Conservation (phyloP, 2,329 filamentous ascomycete genomes). For the Dactylella cylindrospora region DNA sequence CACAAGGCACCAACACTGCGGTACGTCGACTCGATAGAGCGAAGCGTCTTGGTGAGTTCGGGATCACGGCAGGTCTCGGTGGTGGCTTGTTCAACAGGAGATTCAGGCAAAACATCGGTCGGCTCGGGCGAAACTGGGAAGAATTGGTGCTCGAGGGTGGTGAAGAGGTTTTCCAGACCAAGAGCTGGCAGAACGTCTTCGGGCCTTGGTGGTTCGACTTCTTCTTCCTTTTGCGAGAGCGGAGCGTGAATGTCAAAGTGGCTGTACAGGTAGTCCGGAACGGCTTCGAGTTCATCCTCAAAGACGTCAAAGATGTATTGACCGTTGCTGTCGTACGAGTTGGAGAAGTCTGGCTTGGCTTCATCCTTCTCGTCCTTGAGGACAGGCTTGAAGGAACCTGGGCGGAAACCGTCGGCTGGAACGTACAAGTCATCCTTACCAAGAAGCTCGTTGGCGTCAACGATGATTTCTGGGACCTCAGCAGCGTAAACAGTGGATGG, state of each 20-base stretch:
- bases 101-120: slow-evolving; percentile 13
- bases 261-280: slow-evolving; percentile 38
- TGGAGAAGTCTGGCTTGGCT: slow-evolving; percentile 27
- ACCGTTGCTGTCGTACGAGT: slow-evolving; percentile 41
- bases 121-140: slow-evolving; percentile 27
- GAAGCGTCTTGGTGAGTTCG: slow-evolving; percentile 37
- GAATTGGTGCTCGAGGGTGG: slow-evolving; percentile 35
- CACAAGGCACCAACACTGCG: slow-evolving; percentile 31
- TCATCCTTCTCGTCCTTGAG: slow-evolving; percentile 38
- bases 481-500: slow-evolving; percentile 33
- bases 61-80: slow-evolving; percentile 28
- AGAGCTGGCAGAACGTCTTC: slow-evolving; percentile 34
- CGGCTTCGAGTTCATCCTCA: slow-evolving; percentile 38
- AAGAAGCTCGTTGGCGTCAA: slow-evolving; percentile 28
- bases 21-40: slow-evolving; percentile 40
- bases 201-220: slow-evolving; percentile 21
- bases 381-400: slow-evolving; percentile 31
- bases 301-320: slow-evolving; percentile 43
- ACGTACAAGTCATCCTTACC: slow-evolving; percentile 36
- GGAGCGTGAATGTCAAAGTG: slow-evolving; percentile 42
- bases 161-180: slow-evolving; percentile 38
- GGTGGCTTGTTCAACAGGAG: slow-evolving; percentile 14
- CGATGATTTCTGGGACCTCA: slow-evolving; percentile 35
- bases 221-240: slow-evolving; percentile 33
- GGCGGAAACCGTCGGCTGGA: slow-evolving; percentile 38